phyloP scores from a whole-genome alignment of 2,329 filamentous ascomycete species.

The Beauveria sp. region DNA sequence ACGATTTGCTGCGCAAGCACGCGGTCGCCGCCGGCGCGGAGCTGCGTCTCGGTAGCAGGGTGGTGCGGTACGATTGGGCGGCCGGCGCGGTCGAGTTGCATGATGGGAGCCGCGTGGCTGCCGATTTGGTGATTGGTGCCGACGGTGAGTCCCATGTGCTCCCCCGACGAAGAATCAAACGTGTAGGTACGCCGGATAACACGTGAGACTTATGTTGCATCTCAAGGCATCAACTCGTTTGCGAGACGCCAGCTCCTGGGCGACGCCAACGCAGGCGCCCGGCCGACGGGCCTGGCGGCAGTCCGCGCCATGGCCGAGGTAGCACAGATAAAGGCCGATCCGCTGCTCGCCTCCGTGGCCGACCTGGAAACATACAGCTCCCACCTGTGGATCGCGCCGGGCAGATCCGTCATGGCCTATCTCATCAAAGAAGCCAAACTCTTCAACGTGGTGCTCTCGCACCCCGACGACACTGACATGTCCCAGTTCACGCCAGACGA shows the following conservation, averaged over 20 bases:
- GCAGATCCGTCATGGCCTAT: constrained; percentile 36
- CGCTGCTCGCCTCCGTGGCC: constrained; percentile 27
- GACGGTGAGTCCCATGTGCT: constrained; percentile 20
- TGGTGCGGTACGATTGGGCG: constrained; percentile 17
- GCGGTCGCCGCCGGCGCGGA: constrained; percentile 20
- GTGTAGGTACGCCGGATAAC: no score
- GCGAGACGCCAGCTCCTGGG: constrained; percentile 17
- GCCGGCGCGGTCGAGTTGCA: constrained; percentile 16
- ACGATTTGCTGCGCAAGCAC: constrained; percentile 22
- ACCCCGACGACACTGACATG: constrained; percentile 24
- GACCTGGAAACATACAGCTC: constrained; percentile 17
- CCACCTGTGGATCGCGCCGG: constrained; percentile 29
- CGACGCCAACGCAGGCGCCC: constrained; percentile 10
- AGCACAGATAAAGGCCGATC: constrained; percentile 25
- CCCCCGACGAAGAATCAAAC: no score
- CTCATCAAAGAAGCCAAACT: constrained; percentile 30
- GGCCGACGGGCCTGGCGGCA: constrained; percentile 30
- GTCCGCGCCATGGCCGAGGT: constrained; percentile 33
- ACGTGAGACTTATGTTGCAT: no score
- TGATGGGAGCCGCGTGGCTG: constrained; percentile 18
- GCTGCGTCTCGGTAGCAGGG: constrained; percentile 19
- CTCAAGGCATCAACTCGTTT: constrained; percentile 20
- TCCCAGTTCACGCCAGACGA: constrained; percentile 8
- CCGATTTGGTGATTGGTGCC: constrained; percentile 28
- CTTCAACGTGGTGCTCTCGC: constrained; percentile 38